Evolutionary conservation across 1,284 basidiomycete species (phyloP), one percentile per base, ranked within the genome.

Genomic region (Pyrrhoderma noxium): DNA sequence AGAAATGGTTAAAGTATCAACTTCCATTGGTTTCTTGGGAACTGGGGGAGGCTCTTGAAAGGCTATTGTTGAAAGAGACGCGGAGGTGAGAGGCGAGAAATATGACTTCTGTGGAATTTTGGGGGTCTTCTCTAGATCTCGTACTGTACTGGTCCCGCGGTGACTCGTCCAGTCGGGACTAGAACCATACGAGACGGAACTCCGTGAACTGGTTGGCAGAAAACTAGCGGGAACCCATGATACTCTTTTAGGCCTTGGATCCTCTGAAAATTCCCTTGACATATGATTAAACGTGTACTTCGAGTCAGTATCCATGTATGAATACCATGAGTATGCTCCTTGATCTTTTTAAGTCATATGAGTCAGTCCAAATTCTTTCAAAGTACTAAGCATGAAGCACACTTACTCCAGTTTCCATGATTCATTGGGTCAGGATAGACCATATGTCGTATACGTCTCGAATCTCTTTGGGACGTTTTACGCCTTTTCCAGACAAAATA

Each of bases 41-140:
- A 25, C 34, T 31, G 43, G 31, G 22, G 22, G 39, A 13, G 46
- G 40, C 16, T 53, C 46, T 9, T 21, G 19, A 31, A 46, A 50
- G 22, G 42, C 40, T 43, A 50, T 45, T 14, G 53, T 34, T 31
- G 49, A 47, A 14, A 47, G n/a, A 3, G 49, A 31, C n/a, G 45
- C 40, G 9, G 49, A 14, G 4, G 53, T 51, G 35, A 46, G 44
- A 2, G 45, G 49, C 34, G 53, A 55, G 45, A 55, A 55, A 8
- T 47, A 49, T 14, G 53, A 55, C 16, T 16, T 18, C 25, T 51
- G 27, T 31, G 38, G 38, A 5, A 7, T 14, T 18, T 22, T n/a
- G 4, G 7, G 16, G 25, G 21, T 8, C 8, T 51, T 14, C 31
- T 16, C 35, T 16, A 22, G 40, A 3, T 51, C 45, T 14, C 34